These are phyloP conservation scores for Caryopteris hybrid DNA, from an alignment of 305 asterid species.

Conservation along the genomic window DNA sequence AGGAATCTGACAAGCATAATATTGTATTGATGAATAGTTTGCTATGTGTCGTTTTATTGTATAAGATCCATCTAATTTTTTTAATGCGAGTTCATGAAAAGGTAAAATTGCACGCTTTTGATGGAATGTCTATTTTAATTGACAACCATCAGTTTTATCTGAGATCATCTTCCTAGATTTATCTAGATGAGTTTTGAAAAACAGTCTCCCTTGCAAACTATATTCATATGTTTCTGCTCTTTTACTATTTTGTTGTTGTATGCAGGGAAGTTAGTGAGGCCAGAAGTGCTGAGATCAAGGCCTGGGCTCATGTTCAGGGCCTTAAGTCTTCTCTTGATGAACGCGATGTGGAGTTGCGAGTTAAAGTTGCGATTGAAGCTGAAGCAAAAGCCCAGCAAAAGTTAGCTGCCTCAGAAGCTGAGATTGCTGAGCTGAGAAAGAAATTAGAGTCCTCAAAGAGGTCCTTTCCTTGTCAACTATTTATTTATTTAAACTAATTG, in stretches of 20 bases:
- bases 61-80: constrained; percentile 2
- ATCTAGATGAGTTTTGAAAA: background rate
- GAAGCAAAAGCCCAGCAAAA: constrained; percentile 91
- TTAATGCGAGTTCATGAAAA: background rate
- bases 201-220: background rate
- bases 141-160: background rate
- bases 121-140: constrained; percentile 8
- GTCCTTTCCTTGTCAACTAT: constrained; percentile 28
- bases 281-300: constrained; percentile 67
- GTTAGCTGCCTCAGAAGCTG: constrained; percentile 92
- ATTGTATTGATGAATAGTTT: background rate
- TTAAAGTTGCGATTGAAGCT: constrained; percentile 91
- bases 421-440: constrained; percentile 89
- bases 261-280: constrained; percentile 83
- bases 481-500: background rate
- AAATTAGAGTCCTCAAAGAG: constrained; percentile 73
- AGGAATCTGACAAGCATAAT: background rate
- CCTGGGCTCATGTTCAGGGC: constrained; percentile 89
- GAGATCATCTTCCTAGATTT: background rate
- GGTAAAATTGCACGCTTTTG: background rate
- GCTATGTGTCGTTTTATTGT: background rate
- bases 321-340: constrained; percentile 85
- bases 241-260: constrained; percentile 19
- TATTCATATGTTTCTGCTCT: background rate
- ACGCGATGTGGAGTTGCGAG: constrained; percentile 78